Conservation (phyloP, 2,329 filamentous ascomycete genomes). For the Microascus cirrosus region DNA sequence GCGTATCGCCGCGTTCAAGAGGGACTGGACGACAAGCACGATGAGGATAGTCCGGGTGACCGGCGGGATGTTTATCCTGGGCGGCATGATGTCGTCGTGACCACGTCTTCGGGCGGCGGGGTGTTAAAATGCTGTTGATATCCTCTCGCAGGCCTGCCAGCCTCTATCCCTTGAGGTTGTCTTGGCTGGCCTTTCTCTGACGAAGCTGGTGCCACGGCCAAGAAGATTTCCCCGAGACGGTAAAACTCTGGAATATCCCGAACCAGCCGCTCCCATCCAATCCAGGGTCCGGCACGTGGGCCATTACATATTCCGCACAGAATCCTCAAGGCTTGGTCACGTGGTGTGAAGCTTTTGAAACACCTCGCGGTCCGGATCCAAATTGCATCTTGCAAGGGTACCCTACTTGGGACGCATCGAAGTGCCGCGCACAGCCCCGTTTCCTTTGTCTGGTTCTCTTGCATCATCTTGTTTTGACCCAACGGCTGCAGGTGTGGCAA, state of each 20-base stretch:
- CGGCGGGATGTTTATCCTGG: slow-evolving; percentile 84
- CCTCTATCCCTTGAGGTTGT: background rate
- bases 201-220: background rate
- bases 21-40: slow-evolving; percentile 62
- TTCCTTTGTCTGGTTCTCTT: background rate
- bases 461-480: background rate
- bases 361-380: background rate
- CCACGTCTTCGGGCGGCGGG: background rate
- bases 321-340: background rate
- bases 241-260: background rate
- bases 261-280: background rate
- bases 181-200: background rate
- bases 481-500: background rate
- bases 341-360: background rate
- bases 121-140: background rate
- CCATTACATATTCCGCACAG: background rate
- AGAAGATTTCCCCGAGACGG: background rate
- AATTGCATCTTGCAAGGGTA: background rate
- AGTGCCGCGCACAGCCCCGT: background rate
- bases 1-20: slow-evolving; percentile 71
- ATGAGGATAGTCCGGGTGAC: slow-evolving; percentile 76
- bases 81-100: slow-evolving; percentile 49
- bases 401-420: background rate
- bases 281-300: background rate
- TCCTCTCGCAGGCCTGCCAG: background rate